phyloP scores from a whole-genome alignment of 805 yeast species.

The Yarrowia bubula region DNA sequence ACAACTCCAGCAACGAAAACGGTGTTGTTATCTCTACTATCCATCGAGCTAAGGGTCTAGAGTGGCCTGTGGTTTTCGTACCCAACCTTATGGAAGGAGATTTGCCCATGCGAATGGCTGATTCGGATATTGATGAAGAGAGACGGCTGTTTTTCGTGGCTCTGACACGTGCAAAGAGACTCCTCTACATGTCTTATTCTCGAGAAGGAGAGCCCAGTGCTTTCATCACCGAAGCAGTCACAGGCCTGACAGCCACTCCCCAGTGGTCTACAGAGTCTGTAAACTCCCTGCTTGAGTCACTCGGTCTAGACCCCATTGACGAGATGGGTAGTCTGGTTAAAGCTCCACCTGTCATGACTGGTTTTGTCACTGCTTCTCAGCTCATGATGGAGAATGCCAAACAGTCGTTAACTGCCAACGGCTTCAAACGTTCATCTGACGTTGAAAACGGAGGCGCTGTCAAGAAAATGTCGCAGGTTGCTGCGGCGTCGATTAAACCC shows the following conservation, averaged over 20 bases:
- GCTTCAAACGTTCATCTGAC: slow-evolving; percentile 10
- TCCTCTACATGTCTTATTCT: slow-evolving; percentile 45
- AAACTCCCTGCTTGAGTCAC: not conserved
- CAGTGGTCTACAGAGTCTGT: not conserved
- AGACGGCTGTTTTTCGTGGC: slow-evolving; percentile 86
- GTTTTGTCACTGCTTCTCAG: slow-evolving; percentile 1
- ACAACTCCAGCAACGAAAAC: slow-evolving; percentile 1
- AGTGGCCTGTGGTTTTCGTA: slow-evolving; percentile 85
- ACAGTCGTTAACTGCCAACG: not conserved
- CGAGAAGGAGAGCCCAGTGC: slow-evolving; percentile 11
- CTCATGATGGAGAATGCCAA: slow-evolving; percentile 3
- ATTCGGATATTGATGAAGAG: slow-evolving; percentile 48
- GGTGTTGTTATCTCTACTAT: slow-evolving; percentile 70
- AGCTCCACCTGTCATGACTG: not conserved
- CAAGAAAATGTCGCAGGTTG: not conserved
- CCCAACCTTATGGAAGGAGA: slow-evolving; percentile 27
- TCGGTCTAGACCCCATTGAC: slow-evolving; percentile 1
- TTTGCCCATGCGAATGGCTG: slow-evolving; percentile 32
- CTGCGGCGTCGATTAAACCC: slow-evolving; percentile 4
- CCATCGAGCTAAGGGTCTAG: slow-evolving; percentile 91
- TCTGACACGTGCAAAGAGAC: slow-evolving; percentile 70
- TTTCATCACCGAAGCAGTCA: not conserved
- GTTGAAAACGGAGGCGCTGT: not conserved
- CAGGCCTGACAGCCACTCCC: not conserved
- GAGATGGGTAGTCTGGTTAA: not conserved